Evolutionary conservation across 192 early-diverging fungal genomes (phyloP), one percentile per base, ranked within the genome.

Genomic region (Rhizophagus sp.): DNA sequence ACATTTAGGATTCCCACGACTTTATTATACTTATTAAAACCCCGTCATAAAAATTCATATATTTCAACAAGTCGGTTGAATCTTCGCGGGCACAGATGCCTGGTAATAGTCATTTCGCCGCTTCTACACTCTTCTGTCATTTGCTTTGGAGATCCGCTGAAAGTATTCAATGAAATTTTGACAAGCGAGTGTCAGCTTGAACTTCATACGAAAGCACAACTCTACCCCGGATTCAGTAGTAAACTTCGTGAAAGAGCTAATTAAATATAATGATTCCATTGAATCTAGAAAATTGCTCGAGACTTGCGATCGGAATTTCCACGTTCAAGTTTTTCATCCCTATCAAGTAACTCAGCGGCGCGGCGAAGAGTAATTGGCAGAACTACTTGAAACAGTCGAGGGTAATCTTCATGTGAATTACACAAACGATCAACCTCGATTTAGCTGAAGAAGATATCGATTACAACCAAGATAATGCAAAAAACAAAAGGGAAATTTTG

Each of bases 291-390:
- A 15, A 1, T 6, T 74, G 4, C 73, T 24, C 5, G 25, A 6
- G 6, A 6, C 73, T 74, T 74, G 12, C 10, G 73, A 49, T 5
- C 73, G 61, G 30, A 61, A 73, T 74, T 74, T 74, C 73, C n/a
- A 33, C 0, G 25, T 50, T 33, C 73, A 74, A 7, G 2, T 50
- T 50, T 74, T 30, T 41, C 50, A 61, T 33, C n/a, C 1, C 1
- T 74, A 33, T 74, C 73, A 74, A 50, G 73, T 27, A 25, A 25
- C 10, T 74, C 25, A 19, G 30, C 30, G 30, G 27, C 27, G 73
- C 61, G 12, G 30, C 50, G 3, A 74, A 74, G 17, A 74, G 50
- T 25, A 74, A 74, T 25, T 74, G 50, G 73, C 22, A 74, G 30
- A 50, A 24, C 12, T 74, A 74, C 3, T 61, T 61, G 74, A 75